Base-by-base conservation (phyloP, 257 asterid species). In the Solanum dulcamara region DNA sequence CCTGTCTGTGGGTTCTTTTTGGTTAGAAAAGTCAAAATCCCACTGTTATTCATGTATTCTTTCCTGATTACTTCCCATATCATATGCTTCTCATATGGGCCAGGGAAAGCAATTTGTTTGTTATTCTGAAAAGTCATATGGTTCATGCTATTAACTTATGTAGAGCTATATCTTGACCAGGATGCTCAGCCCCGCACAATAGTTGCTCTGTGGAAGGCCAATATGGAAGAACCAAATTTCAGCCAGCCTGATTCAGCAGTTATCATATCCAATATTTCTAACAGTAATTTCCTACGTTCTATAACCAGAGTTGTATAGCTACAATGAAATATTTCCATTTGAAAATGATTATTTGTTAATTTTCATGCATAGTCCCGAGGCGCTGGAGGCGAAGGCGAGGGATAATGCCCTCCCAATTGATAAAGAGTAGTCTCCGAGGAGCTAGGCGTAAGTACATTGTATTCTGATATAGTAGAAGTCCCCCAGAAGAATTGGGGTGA, bases 171-270 rank as follows among this genome's bases (percentile, higher is more conserved):
- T 57, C 57, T 86, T 90, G 84, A 81, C 72, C 93, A 97, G 99
- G 98, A 97, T 90, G 96, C 97, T 18, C 94, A 94, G 83, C 98
- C 98, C 7, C 97, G 97, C 83, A 90, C 92, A 4, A 86, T 96
- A 81, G 66, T 95, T 90, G 92, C 97, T 82, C 92, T 97, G 51
- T 97, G 98, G 98, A 97, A 95, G 91, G 97, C 98, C 89, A 95
- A 92, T 85, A 89, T 96, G 90, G 98, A 89, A 14, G 97, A 95
- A 88, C 98, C 97, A 42, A 91, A 90, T 85, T 93, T 94, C 84
- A 90, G 87, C 92, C 96, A 83, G 88, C 90, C 92, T 80, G 98
- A 94, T 88, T 94, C 98, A 81, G 88, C 91, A 14, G 98, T 95
- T 75, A 55, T 90, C 84, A 88, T 95, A 86, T 87, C 98, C 18